Conservation (phyloP, 345 rosid species). For the Fremontodendron californicum region DNA sequence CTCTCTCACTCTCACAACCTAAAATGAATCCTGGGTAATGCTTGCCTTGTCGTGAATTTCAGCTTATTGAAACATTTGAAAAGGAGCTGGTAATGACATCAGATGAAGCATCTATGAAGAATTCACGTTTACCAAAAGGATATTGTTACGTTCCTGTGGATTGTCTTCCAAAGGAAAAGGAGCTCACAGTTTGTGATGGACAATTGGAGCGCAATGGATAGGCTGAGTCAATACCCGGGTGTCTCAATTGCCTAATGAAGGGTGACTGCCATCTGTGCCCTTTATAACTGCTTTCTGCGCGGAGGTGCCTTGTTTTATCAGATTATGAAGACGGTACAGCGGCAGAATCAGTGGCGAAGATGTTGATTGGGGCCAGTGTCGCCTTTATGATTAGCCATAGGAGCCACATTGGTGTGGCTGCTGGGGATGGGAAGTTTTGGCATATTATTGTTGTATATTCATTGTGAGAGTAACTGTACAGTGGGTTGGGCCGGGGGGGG, state of each 20-base stretch:
- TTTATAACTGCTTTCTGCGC: conserved; percentile 17
- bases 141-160: conserved; percentile 83
- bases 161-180: conserved; percentile 72
- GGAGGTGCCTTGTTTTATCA: not conserved
- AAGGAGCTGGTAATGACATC: conserved; percentile 97
- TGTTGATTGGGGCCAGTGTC: conserved; percentile 2
- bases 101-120: conserved; percentile 93
- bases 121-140: conserved; percentile 88
- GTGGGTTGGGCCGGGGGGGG: no score
- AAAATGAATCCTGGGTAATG: conserved; percentile 17
- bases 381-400: not conserved
- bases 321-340: conserved; percentile 7
- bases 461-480: not conserved
- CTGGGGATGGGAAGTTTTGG: not conserved
- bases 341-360: conserved; percentile 12
- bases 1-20: not conserved
- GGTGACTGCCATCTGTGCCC: conserved; percentile 9
- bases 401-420: not conserved
- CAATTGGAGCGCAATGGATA: conserved; percentile 40
- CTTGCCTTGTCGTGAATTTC: conserved; percentile 27
- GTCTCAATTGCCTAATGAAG: conserved; percentile 13
- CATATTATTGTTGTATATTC: not conserved
- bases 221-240: not conserved
- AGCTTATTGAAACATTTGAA: conserved; percentile 74
- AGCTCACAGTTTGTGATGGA: conserved; percentile 33